Conservation (phyloP, 129 eudicot genomes). For the Flaveria ramosissima region DNA sequence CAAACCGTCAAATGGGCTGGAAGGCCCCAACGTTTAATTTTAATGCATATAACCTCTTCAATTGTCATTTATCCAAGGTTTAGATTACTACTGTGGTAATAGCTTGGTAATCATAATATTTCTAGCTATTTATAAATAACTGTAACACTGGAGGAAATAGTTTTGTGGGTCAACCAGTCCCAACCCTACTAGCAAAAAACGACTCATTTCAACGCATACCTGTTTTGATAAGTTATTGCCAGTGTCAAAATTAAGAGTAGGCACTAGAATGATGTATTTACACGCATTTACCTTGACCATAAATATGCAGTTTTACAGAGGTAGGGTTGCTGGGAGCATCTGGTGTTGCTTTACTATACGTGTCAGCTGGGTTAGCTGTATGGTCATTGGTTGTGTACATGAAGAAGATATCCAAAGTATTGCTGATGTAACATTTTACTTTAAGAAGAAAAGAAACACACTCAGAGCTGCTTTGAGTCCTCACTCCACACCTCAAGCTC, state of each 20-base stretch:
- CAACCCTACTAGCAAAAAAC: not conserved
- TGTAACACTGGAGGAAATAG: not conserved
- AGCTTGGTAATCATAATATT: not conserved
- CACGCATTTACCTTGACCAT: not conserved
- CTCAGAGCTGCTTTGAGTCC: constrained; percentile 23
- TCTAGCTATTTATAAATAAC: not conserved
- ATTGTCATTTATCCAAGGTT: not conserved
- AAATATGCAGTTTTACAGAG: constrained; percentile 60
- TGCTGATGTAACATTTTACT: constrained; percentile 51
- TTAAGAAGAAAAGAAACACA: not conserved
- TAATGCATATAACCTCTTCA: not conserved
- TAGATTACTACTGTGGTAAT: not conserved
- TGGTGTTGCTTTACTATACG: constrained; percentile 76
- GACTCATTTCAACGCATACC: not conserved
- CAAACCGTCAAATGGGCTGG: not conserved
- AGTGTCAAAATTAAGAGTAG: not conserved
- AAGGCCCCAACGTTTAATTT: not conserved
- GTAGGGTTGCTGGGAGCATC: constrained; percentile 60
- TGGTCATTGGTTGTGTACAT: constrained; percentile 92
- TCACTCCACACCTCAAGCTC: constrained; percentile 26
- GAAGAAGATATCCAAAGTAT: constrained; percentile 92
- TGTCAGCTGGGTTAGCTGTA: constrained; percentile 86
- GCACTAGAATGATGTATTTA: not conserved
- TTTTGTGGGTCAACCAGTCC: not conserved
- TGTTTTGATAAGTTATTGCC: not conserved